Evolutionary conservation across 2,329 filamentous ascomycete species (phyloP).

Genomic region (Claviceps pusilla): DNA sequence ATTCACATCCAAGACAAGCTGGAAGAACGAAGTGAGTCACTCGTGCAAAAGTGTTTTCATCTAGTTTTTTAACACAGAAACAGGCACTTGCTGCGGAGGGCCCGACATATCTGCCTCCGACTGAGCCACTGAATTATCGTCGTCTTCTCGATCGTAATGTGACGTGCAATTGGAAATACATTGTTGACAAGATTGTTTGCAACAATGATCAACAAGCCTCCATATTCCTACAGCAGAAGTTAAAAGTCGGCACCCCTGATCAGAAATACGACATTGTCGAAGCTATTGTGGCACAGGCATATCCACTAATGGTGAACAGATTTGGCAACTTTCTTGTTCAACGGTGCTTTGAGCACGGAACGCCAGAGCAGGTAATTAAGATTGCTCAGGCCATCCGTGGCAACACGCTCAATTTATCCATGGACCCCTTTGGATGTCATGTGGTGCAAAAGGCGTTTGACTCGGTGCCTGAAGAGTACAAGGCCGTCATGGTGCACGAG

Average conservation of each 20-base stretch:
- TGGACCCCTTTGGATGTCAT: conserved; percentile 97
- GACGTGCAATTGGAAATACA: conserved; percentile 98
- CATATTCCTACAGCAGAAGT: conserved; percentile 96
- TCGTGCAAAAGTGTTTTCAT: background rate
- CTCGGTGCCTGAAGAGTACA: conserved; percentile 92
- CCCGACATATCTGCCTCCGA: conserved; percentile 69
- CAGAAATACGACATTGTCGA: conserved; percentile 97
- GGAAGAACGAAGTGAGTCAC: conserved; percentile 39
- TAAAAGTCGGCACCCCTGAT: conserved; percentile 86
- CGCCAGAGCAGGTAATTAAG: conserved; percentile 80
- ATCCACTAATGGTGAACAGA: conserved; percentile 92
- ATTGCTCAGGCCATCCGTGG: conserved; percentile 91
- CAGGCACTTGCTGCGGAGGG: conserved; percentile 32
- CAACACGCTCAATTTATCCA: conserved; percentile 84
- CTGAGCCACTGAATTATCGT: conserved; percentile 91
- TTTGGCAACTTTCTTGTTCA: conserved; percentile 98
- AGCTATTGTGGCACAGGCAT: conserved; percentile 86
- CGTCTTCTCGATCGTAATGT: conserved; percentile 88
- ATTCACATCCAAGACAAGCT: conserved; percentile 45
- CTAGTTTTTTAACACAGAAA: conserved; percentile 5
- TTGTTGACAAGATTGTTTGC: conserved; percentile 98
- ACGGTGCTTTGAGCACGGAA: conserved; percentile 96
- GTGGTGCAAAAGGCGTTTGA: conserved; percentile 98
- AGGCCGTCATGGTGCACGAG: conserved; percentile 97
- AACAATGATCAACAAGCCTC: conserved; percentile 98